Base-by-base conservation (phyloP, 2,329 filamentous ascomycete species). In the Aspergillus fumigatus region DNA sequence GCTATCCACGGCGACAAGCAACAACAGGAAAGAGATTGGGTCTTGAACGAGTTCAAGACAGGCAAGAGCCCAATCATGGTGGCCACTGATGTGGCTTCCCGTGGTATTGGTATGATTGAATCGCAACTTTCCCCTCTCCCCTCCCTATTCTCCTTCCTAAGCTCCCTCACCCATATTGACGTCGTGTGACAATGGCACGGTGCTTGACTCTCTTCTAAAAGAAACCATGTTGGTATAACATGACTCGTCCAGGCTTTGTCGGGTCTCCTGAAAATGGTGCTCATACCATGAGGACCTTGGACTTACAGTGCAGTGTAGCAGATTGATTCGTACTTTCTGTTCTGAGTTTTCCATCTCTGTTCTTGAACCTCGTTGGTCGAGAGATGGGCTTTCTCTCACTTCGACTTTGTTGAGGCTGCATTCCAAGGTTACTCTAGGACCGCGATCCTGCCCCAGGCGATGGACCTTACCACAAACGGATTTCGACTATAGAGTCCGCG, bases 51-150 rank as follows among this genome's bases (percentile, higher is more conserved):
- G 78, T 99, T 99, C 87, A 99, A 97, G 87, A 90, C 90, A 65
- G 92, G 92, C 80, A 97, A 97, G 84, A 96, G 92, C 81, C 94
- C 94, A 75, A 96, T 99, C 86, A 96, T 99, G 92, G 94, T 99
- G 81, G 94, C 94, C 80, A 99, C 94, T 66, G 94, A 97, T 74
- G 94, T 99, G 80, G 94, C 94, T 80, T 97, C 94, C 75, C 94
- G 94, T 92, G 94, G 94, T 91, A 97, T 99, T 81, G 94, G 94
- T 97, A 95, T 96, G 92, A 93, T 89, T 85, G 81, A 83, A 79
- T 61, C 80, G 79, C 76, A 77, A 79, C 73, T 76, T 77, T 73
- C 71, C 67, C 71, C 71, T 65, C 63, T 67, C 65, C 64, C 63
- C 59, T 58, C 58, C 59, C 63, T 65, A 62, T 60, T 50, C 60